Evolutionary conservation across 2,329 filamentous ascomycete species (phyloP).

Genomic region (Herpotrichia juniperi): DNA sequence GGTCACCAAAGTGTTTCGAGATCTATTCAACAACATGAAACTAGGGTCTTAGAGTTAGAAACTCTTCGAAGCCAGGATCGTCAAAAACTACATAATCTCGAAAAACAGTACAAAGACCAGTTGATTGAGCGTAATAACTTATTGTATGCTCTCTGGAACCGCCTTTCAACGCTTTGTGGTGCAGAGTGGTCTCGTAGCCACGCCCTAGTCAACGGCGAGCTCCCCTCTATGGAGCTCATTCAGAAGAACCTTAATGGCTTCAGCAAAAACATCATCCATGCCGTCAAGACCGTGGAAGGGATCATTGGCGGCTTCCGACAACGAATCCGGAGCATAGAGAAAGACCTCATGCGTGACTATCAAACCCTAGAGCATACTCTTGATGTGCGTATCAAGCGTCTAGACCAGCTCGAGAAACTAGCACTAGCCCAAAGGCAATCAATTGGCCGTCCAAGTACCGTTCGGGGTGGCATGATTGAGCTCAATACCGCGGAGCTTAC

Average conservation of each 20-base stretch:
- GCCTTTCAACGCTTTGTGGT: conserved; percentile 83
- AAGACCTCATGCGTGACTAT: conserved; percentile 89
- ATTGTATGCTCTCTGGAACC: conserved; percentile 87
- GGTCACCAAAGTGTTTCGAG: conserved; percentile 86
- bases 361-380: conserved; percentile 82
- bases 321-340: conserved; percentile 84
- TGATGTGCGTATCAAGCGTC: conserved; percentile 78
- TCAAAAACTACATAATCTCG: conserved; percentile 75
- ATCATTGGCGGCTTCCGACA: conserved; percentile 79
- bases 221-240: conserved; percentile 85
- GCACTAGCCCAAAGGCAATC: conserved; percentile 56
- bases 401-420: conserved; percentile 84
- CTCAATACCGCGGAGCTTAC: conserved; percentile 58
- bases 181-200: conserved; percentile 91
- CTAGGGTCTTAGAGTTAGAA: conserved; percentile 85
- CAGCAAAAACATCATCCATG: conserved; percentile 84
- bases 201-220: conserved; percentile 83
- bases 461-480: conserved; percentile 48
- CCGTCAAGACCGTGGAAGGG: conserved; percentile 84
- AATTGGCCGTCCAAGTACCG: conserved; percentile 45
- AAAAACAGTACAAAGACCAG: conserved; percentile 84
- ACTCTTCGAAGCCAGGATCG: conserved; percentile 77
- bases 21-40: conserved; percentile 83
- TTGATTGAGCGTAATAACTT: conserved; percentile 88
- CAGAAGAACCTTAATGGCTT: conserved; percentile 86